Evolutionary conservation across 805 yeast species (phyloP), one percentile per base, ranked within the genome.

Genomic region (Lachancea waltii): DNA sequence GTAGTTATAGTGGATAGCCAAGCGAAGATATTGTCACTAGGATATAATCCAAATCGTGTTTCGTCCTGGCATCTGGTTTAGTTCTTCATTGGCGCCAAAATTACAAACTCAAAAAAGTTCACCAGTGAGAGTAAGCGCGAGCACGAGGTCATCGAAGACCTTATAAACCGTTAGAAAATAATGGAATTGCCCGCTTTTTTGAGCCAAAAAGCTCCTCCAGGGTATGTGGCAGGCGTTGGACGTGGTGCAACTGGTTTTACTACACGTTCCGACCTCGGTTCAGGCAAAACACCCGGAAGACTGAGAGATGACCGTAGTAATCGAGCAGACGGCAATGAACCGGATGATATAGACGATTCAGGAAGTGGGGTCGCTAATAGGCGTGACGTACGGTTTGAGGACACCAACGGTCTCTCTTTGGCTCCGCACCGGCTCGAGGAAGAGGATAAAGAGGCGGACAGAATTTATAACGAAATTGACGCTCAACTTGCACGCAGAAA

Each of bases 241-340:
- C 69, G 98, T 54, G 98, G 98, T 19, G 97, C 97, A 1, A 75
- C 85, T 1, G 97, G 97, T 4, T 89, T 92, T 60, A 78, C 89
- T 0, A 86, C 95, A 0, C 73, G 86, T 42, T 85, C 92, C 1
- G 94, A 82, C 45, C 44, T 56, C 48, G 45, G 40, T 4, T 36
- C 41, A 14, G 37, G 35, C 7, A 42, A 33, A 24, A 26, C 24
- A 5, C 45, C 45, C 10, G 36, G 34, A 10, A 33, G 45, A 32
- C 23, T 34, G 11, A 19, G 33, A 15, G 57, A 49, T n/a, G 64
- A 54, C 16, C 59, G 51, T 11, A 60, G 48, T 5, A 46, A 63
- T 3, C 53, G 58, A 13, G 37, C 50, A n/a, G 36, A 39, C n/a
- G 23, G 4, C 23, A 27, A 25, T 18, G 36, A 14, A 17, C 19